Base-by-base conservation (phyloP, 2,329 filamentous ascomycete species). In the Phoma sp. region DNA sequence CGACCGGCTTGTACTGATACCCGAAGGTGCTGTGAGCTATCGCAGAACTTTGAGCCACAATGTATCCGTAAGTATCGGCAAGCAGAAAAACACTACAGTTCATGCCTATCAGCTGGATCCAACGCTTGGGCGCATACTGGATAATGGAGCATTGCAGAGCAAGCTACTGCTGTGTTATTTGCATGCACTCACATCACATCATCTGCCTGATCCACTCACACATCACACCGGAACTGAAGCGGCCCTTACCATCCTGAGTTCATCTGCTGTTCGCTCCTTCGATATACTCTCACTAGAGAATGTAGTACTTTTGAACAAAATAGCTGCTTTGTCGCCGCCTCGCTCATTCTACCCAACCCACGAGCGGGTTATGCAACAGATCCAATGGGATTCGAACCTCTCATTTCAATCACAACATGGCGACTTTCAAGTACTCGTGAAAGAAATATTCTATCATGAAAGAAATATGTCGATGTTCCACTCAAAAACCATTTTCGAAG, bases 101-200 rank as follows among this genome's bases (percentile, higher is more conserved):
- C 78, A 84, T 38, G 59, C 71, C 0, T 88, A 83, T 57, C 60
- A 67, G 0, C 64, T 89, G 0, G 81, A 88, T 53, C 38, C 58
- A 0, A 67, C 68, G 1, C 76, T 89, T 0, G 79, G 83, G 0
- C 73, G 80, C 2, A 62, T 89, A 0, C 55, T 76, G 0, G 82
- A 83, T 15, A 83, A 80, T 56, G 81, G 80, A 0, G 81, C 72
- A 11, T 39, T 86, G 0, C 75, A 79, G 10, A 83, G 81, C 65
- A 83, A 81, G 45, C 69, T 89, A 0, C 76, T 79, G 15, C 69
- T 84, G 0, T 73, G 53, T 7, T 81, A 82, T 23, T 66, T 87
- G 0, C 84, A 87, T 56, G 83, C 80, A 0, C 50, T 85, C 0
- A 87, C 84, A 0, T 82, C 83, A 0, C 77, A 78, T 42, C 82